Conservation (phyloP, 2,329 filamentous ascomycete genomes). For the Talaromyces sp. region DNA sequence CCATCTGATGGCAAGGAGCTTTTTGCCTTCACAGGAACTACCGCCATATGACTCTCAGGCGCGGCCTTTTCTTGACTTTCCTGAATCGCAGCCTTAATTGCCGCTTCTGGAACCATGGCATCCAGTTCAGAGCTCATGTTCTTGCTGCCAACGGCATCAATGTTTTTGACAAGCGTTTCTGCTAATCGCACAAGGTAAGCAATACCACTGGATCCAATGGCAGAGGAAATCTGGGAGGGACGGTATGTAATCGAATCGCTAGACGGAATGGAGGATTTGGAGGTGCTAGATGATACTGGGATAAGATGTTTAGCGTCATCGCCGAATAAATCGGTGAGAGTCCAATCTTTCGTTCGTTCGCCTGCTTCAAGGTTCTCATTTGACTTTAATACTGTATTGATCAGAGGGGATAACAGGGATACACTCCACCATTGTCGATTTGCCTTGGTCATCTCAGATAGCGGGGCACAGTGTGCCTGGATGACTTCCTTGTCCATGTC, state of each 20-base stretch:
- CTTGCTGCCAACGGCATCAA: slow-evolving; percentile 39
- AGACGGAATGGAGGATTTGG: not conserved
- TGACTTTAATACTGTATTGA: slow-evolving; percentile 36
- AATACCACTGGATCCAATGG: slow-evolving; percentile 7
- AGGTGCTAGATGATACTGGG: no score
- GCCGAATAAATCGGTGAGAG: slow-evolving; percentile 32
- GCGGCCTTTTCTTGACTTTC: no score
- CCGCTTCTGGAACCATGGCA: no score
- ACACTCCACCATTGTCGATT: slow-evolving; percentile 44
- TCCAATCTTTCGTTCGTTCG: slow-evolving; percentile 36
- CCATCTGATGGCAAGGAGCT: not conserved
- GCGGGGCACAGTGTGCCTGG: slow-evolving; percentile 29
- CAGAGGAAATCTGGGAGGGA: not conserved
- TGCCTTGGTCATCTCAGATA: slow-evolving; percentile 34
- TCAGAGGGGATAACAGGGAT: slow-evolving; percentile 38
- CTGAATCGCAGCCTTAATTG: no score
- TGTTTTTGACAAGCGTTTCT: slow-evolving; percentile 38
- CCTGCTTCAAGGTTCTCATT: slow-evolving; percentile 41
- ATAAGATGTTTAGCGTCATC: not conserved
- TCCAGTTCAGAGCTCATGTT: not conserved
- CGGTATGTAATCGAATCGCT: not conserved
- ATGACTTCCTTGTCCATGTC: slow-evolving; percentile 27
- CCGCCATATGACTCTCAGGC: not conserved
- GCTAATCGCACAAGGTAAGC: slow-evolving; percentile 24
- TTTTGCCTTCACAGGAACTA: not conserved